These are phyloP conservation scores for Candida palmyrensis DNA, from an alignment of 805 yeast species.

Conservation along the genomic window DNA sequence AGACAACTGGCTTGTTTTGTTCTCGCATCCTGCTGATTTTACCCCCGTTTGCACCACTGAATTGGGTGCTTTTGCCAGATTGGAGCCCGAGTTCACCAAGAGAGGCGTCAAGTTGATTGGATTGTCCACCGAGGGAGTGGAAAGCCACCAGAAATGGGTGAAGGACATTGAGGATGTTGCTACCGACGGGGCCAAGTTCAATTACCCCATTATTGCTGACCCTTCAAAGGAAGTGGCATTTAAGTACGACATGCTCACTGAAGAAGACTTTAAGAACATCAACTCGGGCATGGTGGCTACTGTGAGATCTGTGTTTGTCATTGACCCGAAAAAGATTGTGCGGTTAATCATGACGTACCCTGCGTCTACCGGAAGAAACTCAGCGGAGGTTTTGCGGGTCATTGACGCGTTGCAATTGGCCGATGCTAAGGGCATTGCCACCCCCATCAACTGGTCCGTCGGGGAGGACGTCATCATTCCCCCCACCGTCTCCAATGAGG, in stretches of 20 bases:
- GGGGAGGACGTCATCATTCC: constrained; percentile 93
- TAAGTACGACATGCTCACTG: constrained; percentile 83
- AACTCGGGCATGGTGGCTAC: constrained; percentile 39
- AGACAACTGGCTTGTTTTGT: constrained; percentile 80
- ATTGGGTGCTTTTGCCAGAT: constrained; percentile 86
- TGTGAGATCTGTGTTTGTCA: constrained; percentile 83
- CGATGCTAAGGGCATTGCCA: constrained; percentile 78
- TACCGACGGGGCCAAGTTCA: constrained; percentile 59
- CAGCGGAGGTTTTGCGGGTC: constrained; percentile 87
- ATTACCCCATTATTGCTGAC: constrained; percentile 91
- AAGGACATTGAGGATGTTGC: constrained; percentile 86
- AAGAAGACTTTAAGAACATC: constrained; percentile 73
- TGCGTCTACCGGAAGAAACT: constrained; percentile 91
- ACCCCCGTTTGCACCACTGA: constrained; percentile 97
- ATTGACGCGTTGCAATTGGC: constrained; percentile 83
- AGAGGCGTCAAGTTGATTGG: constrained; percentile 88
- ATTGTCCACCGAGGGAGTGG: constrained; percentile 78
- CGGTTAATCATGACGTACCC: constrained; percentile 87
- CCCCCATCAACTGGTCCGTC: constrained; percentile 87
- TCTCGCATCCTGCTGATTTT: constrained; percentile 95
- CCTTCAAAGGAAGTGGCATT: constrained; percentile 78
- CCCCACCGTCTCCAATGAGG: constrained; percentile 76
- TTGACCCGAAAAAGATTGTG: constrained; percentile 86
- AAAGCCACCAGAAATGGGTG: constrained; percentile 80
- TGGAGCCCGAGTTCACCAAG: constrained; percentile 82